Evolutionary conservation across 2,329 filamentous ascomycete species (phyloP).

Genomic region (Diaporthe ilicicola): DNA sequence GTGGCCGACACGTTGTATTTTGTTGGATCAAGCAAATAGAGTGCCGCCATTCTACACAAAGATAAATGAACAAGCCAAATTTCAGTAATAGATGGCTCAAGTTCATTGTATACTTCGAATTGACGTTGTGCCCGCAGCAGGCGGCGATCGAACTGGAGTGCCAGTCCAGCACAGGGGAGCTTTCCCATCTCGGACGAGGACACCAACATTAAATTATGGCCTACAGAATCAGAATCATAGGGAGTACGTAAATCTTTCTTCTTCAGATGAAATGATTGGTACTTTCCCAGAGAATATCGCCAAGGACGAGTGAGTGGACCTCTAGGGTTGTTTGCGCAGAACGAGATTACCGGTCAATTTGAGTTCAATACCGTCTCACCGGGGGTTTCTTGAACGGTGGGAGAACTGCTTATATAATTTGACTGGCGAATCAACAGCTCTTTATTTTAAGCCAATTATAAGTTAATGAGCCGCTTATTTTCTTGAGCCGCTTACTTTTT

Average conservation of each 20-base stretch:
- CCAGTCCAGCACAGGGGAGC: constrained; percentile 30
- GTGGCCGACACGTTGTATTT: constrained; percentile 35
- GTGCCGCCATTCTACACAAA: constrained; percentile 36
- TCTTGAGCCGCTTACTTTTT: too few relatives aligned
- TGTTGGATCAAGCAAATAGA: constrained; percentile 40
- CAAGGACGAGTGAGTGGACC: background rate
- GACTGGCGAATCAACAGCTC: too few relatives aligned
- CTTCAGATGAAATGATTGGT: constrained; percentile 33
- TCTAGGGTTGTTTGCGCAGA: too few relatives aligned
- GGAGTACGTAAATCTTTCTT: constrained; percentile 36
- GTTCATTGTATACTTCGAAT: background rate
- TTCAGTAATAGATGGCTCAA: constrained; percentile 1
- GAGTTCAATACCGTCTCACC: too few relatives aligned
- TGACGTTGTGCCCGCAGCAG: too few relatives aligned
- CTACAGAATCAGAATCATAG: constrained; percentile 33
- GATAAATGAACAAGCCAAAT: constrained; percentile 16
- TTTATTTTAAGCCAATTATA: too few relatives aligned
- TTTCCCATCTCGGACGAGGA: constrained; percentile 39
- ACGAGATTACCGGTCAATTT: too few relatives aligned
- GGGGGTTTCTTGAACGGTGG: too few relatives aligned
- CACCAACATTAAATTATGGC: constrained; percentile 34
- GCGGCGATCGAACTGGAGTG: too few relatives aligned
- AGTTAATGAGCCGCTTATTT: too few relatives aligned
- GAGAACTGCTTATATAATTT: too few relatives aligned
- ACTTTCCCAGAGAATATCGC: constrained; percentile 44